Conservation (phyloP, 1,284 basidiomycete genomes). For the Trichosporon asahii region DNA sequence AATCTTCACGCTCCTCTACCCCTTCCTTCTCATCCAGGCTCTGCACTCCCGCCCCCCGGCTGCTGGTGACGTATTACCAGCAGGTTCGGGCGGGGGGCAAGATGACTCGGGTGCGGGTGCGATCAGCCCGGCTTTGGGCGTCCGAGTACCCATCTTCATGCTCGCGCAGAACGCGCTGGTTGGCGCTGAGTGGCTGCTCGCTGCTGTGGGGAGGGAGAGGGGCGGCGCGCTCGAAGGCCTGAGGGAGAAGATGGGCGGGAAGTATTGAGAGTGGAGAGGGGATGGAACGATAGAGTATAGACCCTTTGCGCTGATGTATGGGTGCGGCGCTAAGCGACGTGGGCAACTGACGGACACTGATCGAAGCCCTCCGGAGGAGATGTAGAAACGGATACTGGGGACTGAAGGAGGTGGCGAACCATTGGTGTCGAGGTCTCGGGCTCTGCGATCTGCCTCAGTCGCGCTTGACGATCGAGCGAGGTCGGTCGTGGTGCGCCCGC, state of each 20-base stretch:
- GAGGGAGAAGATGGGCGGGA: not conserved
- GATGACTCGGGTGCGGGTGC: not conserved
- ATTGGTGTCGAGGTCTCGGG: too few species aligned
- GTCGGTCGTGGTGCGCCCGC: too few species aligned
- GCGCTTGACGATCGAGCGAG: too few species aligned
- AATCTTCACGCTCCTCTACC: conserved; percentile 50
- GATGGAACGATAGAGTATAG: too few species aligned
- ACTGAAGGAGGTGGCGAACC: too few species aligned
- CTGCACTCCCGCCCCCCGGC: conserved; percentile 42
- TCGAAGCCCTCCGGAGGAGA: too few species aligned
- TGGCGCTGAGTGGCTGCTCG: conserved; percentile 38
- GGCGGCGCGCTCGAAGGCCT: conserved; percentile 8
- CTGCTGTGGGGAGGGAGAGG: conserved; percentile 35
- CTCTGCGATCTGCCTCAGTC: too few species aligned
- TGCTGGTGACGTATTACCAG: conserved; percentile 24
- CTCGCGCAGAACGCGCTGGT: conserved; percentile 40
- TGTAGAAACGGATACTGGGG: too few species aligned
- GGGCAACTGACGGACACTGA: too few species aligned
- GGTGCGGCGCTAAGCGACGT: too few species aligned
- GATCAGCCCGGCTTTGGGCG: not conserved
- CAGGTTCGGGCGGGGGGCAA: not conserved
- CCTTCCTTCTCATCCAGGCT: conserved; percentile 49
- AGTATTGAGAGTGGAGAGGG: too few species aligned
- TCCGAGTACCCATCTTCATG: conserved; percentile 40
- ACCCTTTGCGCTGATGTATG: too few species aligned